These are phyloP conservation scores for Fusarium luffae DNA, from an alignment of 2,329 filamentous ascomycete genomes.

Conservation along the genomic window DNA sequence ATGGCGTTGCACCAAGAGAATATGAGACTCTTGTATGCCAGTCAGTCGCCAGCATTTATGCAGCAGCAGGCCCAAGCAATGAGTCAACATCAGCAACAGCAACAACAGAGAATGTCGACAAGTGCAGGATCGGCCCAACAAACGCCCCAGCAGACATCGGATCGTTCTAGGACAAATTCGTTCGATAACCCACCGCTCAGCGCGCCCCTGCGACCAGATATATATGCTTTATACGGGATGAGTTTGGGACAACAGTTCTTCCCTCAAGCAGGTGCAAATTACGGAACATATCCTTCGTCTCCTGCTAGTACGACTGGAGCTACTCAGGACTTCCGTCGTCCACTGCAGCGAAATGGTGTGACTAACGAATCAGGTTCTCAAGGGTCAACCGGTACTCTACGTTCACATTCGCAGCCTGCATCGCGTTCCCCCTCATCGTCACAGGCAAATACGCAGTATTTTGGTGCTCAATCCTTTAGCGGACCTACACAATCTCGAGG, in stretches of 20 bases:
- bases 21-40: constrained; percentile 51
- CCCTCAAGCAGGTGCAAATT: constrained; percentile 56
- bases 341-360: constrained; percentile 64
- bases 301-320: constrained; percentile 59
- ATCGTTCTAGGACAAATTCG: constrained; percentile 70
- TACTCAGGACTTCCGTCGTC: constrained; percentile 65
- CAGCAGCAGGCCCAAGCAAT: constrained; percentile 48
- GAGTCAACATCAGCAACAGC: constrained; percentile 52
- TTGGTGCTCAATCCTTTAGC: constrained; percentile 51
- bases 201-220: constrained; percentile 67
- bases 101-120: constrained; percentile 46
- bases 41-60: constrained; percentile 49
- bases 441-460: constrained; percentile 41
- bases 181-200: constrained; percentile 70
- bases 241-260: constrained; percentile 59
- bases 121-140: constrained; percentile 43
- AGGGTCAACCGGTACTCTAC: constrained; percentile 65
- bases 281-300: constrained; percentile 67
- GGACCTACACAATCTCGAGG: constrained; percentile 53
- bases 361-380: constrained; percentile 60
- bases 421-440: constrained; percentile 57
- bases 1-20: constrained; percentile 56
- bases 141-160: constrained; percentile 50
- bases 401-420: constrained; percentile 75
- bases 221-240: constrained; percentile 63